phyloP scores from a whole-genome alignment of 495 filamentous ascomycete species.

The Corynascus novoguineensis region DNA sequence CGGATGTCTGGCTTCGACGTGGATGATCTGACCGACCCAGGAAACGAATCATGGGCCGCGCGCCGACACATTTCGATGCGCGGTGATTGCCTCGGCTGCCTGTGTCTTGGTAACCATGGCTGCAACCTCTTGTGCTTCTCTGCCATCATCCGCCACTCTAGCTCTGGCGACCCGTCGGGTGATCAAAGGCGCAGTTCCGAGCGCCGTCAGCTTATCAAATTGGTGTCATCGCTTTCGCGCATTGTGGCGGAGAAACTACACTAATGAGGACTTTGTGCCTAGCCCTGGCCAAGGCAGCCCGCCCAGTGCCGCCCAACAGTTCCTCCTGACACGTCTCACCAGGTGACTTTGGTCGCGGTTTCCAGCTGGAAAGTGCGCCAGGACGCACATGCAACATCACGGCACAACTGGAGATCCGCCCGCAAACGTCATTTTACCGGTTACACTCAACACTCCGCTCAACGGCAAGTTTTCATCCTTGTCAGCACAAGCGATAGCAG shows the following conservation, averaged over 20 bases:
- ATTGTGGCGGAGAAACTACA: neutral
- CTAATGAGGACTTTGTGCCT: neutral
- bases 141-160: constrained; percentile 3
- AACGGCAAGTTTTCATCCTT: too few relatives aligned
- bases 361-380: neutral
- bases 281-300: neutral
- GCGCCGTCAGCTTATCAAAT: neutral
- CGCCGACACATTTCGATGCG: neutral
- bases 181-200: constrained; percentile 2
- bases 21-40: neutral
- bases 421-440: neutral
- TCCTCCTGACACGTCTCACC: neutral
- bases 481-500: neutral
- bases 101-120: constrained; percentile 6
- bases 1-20: neutral
- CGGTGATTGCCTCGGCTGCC: neutral
- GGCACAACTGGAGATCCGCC: constrained; percentile 2
- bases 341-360: neutral
- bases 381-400: neutral
- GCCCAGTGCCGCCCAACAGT: neutral
- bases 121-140: constrained; percentile 10
- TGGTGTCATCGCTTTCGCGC: neutral
- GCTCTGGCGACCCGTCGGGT: neutral
- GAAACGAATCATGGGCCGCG: neutral
- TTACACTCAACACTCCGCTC: neutral